A percentile compares a stretch with the other conserved stretches of the same genome.
These are phyloP conservation scores for Ajuga chamaepitys DNA, from an alignment of 257 asterid species.

Conservation along the genomic window DNA sequence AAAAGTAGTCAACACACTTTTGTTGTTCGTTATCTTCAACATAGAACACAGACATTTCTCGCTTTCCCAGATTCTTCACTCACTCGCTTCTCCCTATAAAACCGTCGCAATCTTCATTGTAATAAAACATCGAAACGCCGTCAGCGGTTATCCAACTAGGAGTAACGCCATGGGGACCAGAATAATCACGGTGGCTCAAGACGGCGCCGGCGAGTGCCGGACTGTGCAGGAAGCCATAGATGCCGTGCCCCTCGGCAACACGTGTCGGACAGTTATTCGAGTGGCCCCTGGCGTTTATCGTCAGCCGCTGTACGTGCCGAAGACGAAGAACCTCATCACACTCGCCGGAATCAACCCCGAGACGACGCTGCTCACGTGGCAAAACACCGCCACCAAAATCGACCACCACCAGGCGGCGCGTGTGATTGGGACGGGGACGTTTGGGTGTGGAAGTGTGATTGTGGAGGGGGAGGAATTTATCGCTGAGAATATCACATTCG, in stretches of 20 bases:
- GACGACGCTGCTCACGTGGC: slow-evolving; percentile 72
- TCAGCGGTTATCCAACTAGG: not conserved
- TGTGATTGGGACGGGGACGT: slow-evolving; percentile 91
- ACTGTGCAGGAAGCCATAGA: slow-evolving; percentile 97
- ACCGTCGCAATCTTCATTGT: not conserved
- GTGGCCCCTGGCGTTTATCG: slow-evolving; percentile 70
- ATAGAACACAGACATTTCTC: not conserved
- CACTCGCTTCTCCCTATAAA: not conserved
- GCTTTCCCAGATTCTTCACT: slow-evolving; percentile 9
- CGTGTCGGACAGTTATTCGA: slow-evolving; percentile 65
- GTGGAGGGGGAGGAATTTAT: slow-evolving; percentile 97
- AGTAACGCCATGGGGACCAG: slow-evolving; percentile 25
- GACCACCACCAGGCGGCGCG: slow-evolving; percentile 89
- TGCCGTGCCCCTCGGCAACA: slow-evolving; percentile 70
- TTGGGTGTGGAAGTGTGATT: slow-evolving; percentile 80
- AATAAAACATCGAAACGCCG: not conserved
- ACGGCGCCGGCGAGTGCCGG: slow-evolving; percentile 53
- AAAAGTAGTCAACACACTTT: not conserved
- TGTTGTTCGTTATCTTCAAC: slow-evolving; percentile 4
- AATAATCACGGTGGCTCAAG: slow-evolving; percentile 61
- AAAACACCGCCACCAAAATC: slow-evolving; percentile 71
- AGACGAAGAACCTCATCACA: slow-evolving; percentile 78
- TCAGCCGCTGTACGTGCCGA: slow-evolving; percentile 82
- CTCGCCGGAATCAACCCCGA: slow-evolving; percentile 77
- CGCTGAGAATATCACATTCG: slow-evolving; percentile 93